Evolutionary conservation across 2,329 filamentous ascomycete species (phyloP).

Genomic region (Arthrobotrys sphaeroides): DNA sequence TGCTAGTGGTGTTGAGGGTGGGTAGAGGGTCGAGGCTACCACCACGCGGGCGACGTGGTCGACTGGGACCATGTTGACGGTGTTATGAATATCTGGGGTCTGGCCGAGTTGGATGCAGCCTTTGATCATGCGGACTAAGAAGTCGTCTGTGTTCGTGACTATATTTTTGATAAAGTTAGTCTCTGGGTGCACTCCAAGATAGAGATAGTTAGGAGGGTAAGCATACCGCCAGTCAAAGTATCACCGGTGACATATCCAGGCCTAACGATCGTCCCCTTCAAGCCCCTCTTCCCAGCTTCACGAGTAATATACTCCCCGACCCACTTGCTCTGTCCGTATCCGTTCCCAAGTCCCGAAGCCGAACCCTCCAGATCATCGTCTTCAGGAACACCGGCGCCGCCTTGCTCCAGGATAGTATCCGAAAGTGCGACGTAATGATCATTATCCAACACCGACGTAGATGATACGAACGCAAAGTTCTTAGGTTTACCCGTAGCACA

Average conservation of each 20-base stretch:
- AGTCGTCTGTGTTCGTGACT: constrained; percentile 84
- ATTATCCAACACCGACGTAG: constrained; percentile 82
- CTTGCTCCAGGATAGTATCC: constrained; percentile 69
- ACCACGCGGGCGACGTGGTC: constrained; percentile 84
- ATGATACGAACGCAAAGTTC: constrained; percentile 81
- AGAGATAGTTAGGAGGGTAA: neutral
- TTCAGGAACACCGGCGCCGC: constrained; percentile 74
- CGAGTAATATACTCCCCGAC: constrained; percentile 76
- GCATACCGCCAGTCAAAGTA: constrained; percentile 69
- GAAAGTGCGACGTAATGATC: constrained; percentile 82
- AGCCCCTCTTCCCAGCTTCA: constrained; percentile 79
- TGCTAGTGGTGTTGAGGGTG: constrained; percentile 65
- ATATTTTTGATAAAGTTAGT: constrained; percentile 4
- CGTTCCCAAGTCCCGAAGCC: constrained; percentile 78
- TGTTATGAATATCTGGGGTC: constrained; percentile 81
- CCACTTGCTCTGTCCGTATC: constrained; percentile 95
- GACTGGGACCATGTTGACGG: constrained; percentile 88
- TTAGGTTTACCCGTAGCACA: constrained; percentile 82
- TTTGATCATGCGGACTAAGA: constrained; percentile 85
- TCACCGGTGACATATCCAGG: constrained; percentile 87
- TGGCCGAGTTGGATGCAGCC: constrained; percentile 81
- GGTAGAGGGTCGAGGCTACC: constrained; percentile 75
- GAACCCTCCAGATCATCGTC: constrained; percentile 81
- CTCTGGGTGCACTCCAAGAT: neutral
- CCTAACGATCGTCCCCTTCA: constrained; percentile 78